phyloP scores from a whole-genome alignment of 2,329 filamentous ascomycete species.

The Stemphylium beticola region DNA sequence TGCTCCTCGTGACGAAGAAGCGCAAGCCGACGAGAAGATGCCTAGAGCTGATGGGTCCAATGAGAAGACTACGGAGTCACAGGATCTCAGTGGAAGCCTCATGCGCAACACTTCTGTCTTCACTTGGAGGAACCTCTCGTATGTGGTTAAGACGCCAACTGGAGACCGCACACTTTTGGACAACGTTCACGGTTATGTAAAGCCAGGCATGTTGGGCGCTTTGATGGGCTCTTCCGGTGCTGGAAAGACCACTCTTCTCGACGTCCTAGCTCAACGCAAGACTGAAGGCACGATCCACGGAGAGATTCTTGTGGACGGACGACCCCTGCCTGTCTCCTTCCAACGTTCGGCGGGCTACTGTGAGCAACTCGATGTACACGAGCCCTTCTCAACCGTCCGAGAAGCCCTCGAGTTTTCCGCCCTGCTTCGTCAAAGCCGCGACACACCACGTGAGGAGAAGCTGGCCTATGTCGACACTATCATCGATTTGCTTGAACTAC shows the following conservation, averaged over 20 bases:
- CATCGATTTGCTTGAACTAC: constrained; percentile 33
- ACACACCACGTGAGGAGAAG: constrained; percentile 29
- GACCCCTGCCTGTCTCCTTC: constrained; percentile 33
- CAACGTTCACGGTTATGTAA: constrained; percentile 60
- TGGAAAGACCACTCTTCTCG: constrained; percentile 45
- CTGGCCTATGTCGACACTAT: constrained; percentile 37
- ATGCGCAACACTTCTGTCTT: constrained; percentile 72
- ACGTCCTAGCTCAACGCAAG: constrained; percentile 40
- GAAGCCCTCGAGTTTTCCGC: constrained; percentile 42
- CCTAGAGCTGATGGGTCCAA: constrained; percentile 26
- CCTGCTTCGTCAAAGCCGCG: constrained; percentile 35
- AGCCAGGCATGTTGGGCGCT: constrained; percentile 59
- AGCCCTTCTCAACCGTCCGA: constrained; percentile 34
- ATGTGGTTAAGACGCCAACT: constrained; percentile 60
- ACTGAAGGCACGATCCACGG: constrained; percentile 39
- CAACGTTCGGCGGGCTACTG: constrained; percentile 44
- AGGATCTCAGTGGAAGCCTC: constrained; percentile 40
- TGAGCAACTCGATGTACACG: constrained; percentile 42
- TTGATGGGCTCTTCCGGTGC: constrained; percentile 42
- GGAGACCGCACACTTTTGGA: constrained; percentile 56
- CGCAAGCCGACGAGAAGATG: constrained; percentile 24
- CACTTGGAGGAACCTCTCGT: constrained; percentile 65
- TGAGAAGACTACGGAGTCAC: constrained; percentile 26
- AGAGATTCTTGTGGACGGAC: constrained; percentile 38
- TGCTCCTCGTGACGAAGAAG: constrained; percentile 58